These are phyloP conservation scores for Martiniozyma asiatica DNA, from an alignment of 1,139 yeast species.

Conservation along the genomic window DNA sequence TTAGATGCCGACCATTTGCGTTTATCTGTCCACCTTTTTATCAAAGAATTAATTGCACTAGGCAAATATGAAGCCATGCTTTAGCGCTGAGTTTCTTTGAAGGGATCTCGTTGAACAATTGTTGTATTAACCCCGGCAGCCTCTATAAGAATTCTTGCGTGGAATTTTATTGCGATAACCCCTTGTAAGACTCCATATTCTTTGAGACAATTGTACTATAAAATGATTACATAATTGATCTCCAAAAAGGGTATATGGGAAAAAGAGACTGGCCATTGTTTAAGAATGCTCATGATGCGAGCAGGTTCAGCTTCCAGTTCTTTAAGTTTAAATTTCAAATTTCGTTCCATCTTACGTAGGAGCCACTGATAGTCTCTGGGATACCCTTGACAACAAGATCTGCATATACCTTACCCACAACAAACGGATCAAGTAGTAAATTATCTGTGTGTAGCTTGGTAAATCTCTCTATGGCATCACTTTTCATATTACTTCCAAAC, in stretches of 20 bases:
- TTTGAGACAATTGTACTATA: too few relatives aligned
- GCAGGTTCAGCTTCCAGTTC: background rate
- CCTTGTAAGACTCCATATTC: too few relatives aligned
- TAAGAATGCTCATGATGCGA: background rate
- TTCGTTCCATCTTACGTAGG: constrained; percentile 51
- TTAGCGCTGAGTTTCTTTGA: constrained; percentile 16
- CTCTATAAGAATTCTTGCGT: too few relatives aligned
- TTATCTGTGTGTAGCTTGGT: constrained; percentile 42
- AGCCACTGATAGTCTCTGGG: constrained; percentile 43
- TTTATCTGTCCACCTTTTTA: constrained; percentile 73
- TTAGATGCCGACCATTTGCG: constrained; percentile 61
- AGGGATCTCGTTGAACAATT: too few relatives aligned
- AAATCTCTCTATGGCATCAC: constrained; percentile 45
- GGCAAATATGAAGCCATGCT: constrained; percentile 44
- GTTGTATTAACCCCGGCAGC: too few relatives aligned
- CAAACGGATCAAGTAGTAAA: constrained; percentile 48
- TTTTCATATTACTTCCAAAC: constrained; percentile 45
- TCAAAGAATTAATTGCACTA: constrained; percentile 67
- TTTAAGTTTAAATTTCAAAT: background rate
- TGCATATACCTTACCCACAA: constrained; percentile 60
- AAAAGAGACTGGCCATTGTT: too few relatives aligned
- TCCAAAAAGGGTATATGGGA: too few relatives aligned
- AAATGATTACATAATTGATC: too few relatives aligned
- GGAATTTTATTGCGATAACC: too few relatives aligned
- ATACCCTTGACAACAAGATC: constrained; percentile 53